Percentiles rank a stretch among this genome's conserved stretches.
Evolutionary conservation across 192 early-diverging fungal species (phyloP).

Genomic region (Podila verticillata): DNA sequence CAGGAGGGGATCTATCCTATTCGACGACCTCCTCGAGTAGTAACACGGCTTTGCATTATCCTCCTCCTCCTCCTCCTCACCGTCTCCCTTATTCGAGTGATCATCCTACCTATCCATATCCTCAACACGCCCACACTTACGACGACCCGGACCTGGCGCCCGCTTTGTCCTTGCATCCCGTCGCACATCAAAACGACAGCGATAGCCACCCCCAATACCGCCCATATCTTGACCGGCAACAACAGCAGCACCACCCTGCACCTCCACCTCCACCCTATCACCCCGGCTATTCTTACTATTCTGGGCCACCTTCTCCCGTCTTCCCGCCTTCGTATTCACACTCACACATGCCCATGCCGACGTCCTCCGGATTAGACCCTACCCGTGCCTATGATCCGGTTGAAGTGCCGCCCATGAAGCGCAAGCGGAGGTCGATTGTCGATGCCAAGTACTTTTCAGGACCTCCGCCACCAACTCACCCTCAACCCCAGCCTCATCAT

Average conservation of each 20-base stretch:
- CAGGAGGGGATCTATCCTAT: not conserved
- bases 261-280: not conserved
- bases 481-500: not conserved
- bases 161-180: not conserved
- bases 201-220: not conserved
- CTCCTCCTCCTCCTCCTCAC: not conserved
- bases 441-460: constrained; percentile 23
- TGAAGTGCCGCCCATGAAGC: constrained; percentile 9
- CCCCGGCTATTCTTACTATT: not conserved
- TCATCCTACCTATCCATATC: not conserved
- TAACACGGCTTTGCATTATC: not conserved
- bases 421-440: constrained; percentile 26
- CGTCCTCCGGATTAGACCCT: not conserved
- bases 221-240: not conserved
- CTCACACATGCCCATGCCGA: not conserved
- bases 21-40: not conserved
- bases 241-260: not conserved
- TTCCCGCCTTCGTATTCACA: not conserved
- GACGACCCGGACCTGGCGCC: not conserved
- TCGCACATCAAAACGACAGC: not conserved
- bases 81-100: not conserved
- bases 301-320: not conserved
- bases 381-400: not conserved
- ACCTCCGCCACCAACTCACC: constrained; percentile 8
- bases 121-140: not conserved